Evolutionary conservation across 2,329 filamentous ascomycete species (phyloP), one percentile per base, ranked within the genome.

Genomic region (Monosporascus ibericus): DNA sequence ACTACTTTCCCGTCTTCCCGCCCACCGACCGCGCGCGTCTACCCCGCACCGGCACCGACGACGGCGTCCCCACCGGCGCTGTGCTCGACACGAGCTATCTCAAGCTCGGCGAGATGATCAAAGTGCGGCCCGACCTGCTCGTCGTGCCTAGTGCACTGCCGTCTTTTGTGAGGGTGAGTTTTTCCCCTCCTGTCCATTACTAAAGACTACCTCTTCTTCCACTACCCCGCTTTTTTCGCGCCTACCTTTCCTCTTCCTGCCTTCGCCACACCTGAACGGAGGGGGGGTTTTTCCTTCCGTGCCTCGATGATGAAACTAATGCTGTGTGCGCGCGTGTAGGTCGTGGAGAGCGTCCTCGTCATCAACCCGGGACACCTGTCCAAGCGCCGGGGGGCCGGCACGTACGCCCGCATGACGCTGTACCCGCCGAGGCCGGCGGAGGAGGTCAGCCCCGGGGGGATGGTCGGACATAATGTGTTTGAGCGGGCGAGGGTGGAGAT

Each of bases 331-430:
- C 1, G 9, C 52, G 27, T 53, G 2, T 60, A 96, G 91, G 90
- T 96, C 42, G 85, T 97, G 11, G 90, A 96, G 64, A 90, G 87
- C 60, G 91, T 96, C 0, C 72, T 97, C 6, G 84, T 91, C 14
- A 87, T 99, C 64, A 99, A 99, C 68, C 92, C 94, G 0, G 92
- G 94, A 5, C 86, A 84, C 48, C 73, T 96, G 36, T 94, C 90
- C 17, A 96, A 95, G 72, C 84, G 88, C 52, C 85, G 84, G 54
- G 91, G 86, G 1, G 80, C 92, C 0, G 94, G 94, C 6, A 96
- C 91, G 1, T 97, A 87, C 68, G 89, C 90, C 1, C 84, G 86
- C 48, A 80, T 99, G 77, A 82, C 82, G 20, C 72, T 97, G 6
- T 80, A 88, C 57, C 84, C 88, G 2, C 82, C 86, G 15, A 70